A percentile compares a stretch with the other conserved stretches of the same genome.
Evolutionary conservation across 2,329 filamentous ascomycete species (phyloP).

Genomic region (Emmonsia crescens): DNA sequence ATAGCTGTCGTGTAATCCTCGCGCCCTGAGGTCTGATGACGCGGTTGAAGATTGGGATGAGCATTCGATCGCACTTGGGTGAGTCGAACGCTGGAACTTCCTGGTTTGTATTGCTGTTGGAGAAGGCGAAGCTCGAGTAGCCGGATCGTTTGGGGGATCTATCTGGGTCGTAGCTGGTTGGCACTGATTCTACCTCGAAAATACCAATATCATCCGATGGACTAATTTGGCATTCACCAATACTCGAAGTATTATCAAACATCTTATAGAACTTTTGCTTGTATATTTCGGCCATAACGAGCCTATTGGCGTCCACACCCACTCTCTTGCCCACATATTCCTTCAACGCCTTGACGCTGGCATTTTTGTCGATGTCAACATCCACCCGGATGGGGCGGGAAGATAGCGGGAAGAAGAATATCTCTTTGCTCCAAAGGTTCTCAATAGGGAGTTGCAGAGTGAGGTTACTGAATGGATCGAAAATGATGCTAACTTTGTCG

Average conservation of each 20-base stretch:
- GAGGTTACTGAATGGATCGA: slow-evolving; percentile 92
- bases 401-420: slow-evolving; percentile 69
- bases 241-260: slow-evolving; percentile 57
- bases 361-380: slow-evolving; percentile 63
- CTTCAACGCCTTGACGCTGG: slow-evolving; percentile 44
- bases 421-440: slow-evolving; percentile 62
- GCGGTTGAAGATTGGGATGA: slow-evolving; percentile 41
- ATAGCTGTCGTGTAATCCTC: slow-evolving; percentile 23
- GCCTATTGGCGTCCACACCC: slow-evolving; percentile 40
- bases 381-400: slow-evolving; percentile 59
- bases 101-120: slow-evolving; percentile 24
- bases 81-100: slow-evolving; percentile 31
- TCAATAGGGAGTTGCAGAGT: slow-evolving; percentile 84
- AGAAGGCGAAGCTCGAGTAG: slow-evolving; percentile 20
- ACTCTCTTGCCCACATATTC: slow-evolving; percentile 46
- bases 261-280: slow-evolving; percentile 77
- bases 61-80: slow-evolving; percentile 35
- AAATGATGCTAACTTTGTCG: slow-evolving; percentile 94
- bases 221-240: slow-evolving; percentile 60
- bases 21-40: slow-evolving; percentile 18
- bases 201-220: slow-evolving; percentile 53
- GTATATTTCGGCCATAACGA: slow-evolving; percentile 79
- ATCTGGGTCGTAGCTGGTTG: slow-evolving; percentile 62
- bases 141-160: slow-evolving; percentile 37
- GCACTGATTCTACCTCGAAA: slow-evolving; percentile 66